These are phyloP conservation scores for Coemansia linderi DNA, from an alignment of 371 early-diverging fungal genomes.

Conservation along the genomic window DNA sequence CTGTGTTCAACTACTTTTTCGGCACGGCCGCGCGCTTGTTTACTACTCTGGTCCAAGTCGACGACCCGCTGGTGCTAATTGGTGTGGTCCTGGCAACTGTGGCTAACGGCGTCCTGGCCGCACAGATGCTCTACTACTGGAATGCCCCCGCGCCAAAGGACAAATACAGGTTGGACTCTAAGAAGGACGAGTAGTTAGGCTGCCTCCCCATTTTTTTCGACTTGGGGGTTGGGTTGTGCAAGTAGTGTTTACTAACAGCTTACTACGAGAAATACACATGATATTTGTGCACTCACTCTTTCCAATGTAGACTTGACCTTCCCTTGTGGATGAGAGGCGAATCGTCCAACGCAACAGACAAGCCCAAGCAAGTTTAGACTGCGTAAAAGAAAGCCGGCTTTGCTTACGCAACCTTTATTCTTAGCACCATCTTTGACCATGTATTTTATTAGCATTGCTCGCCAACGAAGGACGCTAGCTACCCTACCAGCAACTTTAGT, in stretches of 20 bases:
- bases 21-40: conserved; percentile 87
- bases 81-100: conserved; percentile 70
- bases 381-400: not conserved
- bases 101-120: conserved; percentile 76
- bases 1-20: conserved; percentile 79
- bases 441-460: not conserved
- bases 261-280: not conserved
- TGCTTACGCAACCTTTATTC: not conserved
- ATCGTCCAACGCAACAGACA: conserved; percentile 3
- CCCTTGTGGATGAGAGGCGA: conserved; percentile 46
- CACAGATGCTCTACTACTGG: conserved; percentile 86
- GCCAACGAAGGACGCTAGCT: conserved; percentile 11
- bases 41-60: conserved; percentile 87
- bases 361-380: conserved; percentile 38
- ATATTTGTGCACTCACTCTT: not conserved
- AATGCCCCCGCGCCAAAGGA: conserved; percentile 54
- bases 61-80: conserved; percentile 73
- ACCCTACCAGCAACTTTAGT: not conserved
- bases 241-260: conserved; percentile 9
- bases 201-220: not conserved
- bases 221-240: conserved; percentile 1
- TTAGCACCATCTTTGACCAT: not conserved
- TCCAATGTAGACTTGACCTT: conserved; percentile 38
- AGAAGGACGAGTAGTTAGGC: conserved; percentile 33
- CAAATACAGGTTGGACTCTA: conserved; percentile 51